phyloP scores from a whole-genome alignment of 495 filamentous ascomycete genomes.

The Hypoxylon crocopeplum region DNA sequence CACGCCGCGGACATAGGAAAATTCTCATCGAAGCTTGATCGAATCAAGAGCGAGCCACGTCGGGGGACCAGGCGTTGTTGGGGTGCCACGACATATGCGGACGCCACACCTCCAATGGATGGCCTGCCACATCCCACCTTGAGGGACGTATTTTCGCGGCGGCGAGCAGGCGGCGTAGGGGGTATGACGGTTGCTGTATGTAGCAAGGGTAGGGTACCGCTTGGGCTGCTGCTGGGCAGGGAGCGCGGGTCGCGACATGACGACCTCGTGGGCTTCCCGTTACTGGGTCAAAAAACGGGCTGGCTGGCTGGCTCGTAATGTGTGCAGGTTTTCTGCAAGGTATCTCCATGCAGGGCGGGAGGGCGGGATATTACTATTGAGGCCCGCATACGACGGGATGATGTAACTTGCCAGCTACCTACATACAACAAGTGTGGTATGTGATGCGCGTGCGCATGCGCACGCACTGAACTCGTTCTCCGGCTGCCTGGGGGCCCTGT shows the following conservation, averaged over 20 bases:
- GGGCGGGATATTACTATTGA: conserved; percentile 35
- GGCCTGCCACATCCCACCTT: no score
- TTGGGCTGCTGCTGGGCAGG: not conserved
- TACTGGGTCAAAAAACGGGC: conserved; percentile 21
- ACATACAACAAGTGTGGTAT: not conserved
- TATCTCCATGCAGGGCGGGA: conserved; percentile 33
- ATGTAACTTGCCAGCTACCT: conserved; percentile 24
- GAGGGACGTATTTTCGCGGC: not conserved
- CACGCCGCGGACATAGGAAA: conserved; percentile 1
- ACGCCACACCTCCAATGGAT: conserved; percentile 18
- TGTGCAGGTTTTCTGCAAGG: conserved; percentile 12
- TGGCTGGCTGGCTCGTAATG: conserved; percentile 12
- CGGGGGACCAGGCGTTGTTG: conserved; percentile 15
- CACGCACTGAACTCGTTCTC: conserved; percentile 33
- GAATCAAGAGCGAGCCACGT: not conserved
- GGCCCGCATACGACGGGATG: conserved; percentile 30
- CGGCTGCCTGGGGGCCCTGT: conserved; percentile 17
- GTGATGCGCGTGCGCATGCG: conserved; percentile 23
- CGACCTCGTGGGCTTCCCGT: conserved; percentile 34
- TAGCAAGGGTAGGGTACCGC: not conserved
- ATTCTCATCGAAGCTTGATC: no score
- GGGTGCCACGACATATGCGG: conserved; percentile 23
- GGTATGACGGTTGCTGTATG: conserved; percentile 12
- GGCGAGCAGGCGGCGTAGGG: conserved; percentile 3
- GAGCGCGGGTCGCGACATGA: conserved; percentile 21